Conservation (phyloP, 495 filamentous ascomycete species). For the Chaetomium cochliodes region DNA sequence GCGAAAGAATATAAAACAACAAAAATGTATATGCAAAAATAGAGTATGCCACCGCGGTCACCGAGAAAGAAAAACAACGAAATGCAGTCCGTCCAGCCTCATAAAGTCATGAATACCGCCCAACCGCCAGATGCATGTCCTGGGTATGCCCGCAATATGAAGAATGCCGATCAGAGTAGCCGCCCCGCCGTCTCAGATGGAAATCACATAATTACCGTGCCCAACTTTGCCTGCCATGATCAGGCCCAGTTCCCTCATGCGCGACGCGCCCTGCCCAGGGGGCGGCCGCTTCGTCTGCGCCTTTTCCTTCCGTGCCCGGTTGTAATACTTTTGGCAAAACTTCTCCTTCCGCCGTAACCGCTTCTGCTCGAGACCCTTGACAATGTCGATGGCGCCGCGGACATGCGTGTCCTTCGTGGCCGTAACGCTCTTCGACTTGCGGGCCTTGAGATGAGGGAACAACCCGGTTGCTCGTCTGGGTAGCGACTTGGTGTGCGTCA, state of each 20-base stretch:
- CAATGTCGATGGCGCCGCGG: constrained; percentile 91
- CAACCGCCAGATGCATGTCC: constrained; percentile 14
- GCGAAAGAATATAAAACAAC: constrained; percentile 1
- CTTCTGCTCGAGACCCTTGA: constrained; percentile 93
- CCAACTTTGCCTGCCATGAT: constrained; percentile 78
- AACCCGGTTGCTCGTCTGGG: constrained; percentile 65
- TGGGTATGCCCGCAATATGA: constrained; percentile 18
- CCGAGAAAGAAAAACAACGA: constrained; percentile 20
- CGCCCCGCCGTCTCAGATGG: constrained; percentile 54
- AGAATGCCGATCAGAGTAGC: constrained; percentile 37
- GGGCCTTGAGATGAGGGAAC: constrained; percentile 54
- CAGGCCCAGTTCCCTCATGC: constrained; percentile 91
- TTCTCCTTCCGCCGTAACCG: constrained; percentile 87
- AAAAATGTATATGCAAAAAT: constrained; percentile 9
- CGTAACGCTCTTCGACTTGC: constrained; percentile 32
- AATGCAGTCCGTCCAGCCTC: constrained; percentile 22
- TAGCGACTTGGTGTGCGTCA: constrained; percentile 75
- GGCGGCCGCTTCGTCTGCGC: constrained; percentile 50
- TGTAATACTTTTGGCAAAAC: constrained; percentile 73
- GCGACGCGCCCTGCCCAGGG: constrained; percentile 84
- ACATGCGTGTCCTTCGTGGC: constrained; percentile 50
- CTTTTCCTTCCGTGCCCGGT: constrained; percentile 52
- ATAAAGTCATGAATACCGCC: constrained; percentile 36
- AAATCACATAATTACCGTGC: constrained; percentile 76
- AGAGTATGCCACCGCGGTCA: constrained; percentile 19